Evolutionary conservation across 345 rosid genomes (phyloP), one percentile per base, ranked within the genome.

Genomic region (Capsella bursapastoris): DNA sequence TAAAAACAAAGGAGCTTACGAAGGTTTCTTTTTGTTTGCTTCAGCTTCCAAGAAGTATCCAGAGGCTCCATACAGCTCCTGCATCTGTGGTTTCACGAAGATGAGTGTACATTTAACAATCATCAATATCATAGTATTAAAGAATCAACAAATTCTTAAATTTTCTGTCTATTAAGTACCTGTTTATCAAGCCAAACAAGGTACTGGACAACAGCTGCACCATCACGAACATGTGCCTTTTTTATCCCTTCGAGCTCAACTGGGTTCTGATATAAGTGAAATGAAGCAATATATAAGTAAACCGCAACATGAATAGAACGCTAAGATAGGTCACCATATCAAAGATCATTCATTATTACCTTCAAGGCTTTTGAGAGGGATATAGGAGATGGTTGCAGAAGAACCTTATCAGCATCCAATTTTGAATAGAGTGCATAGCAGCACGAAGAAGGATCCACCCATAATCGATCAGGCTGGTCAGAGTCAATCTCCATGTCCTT

Each of bases 191-290:
- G 88, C 98, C 98, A 93, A 60, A 74, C 89, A 75, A 95, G 90
- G 87, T 77, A 95, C 72, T 92, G 97, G 79, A 95, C 99, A 80
- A 92, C 92, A 83, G 96, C 94, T 61, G 97, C 98, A 79, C 99
- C 98, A 87, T 96, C 99, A 31, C 98, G 92, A 66, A 92, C 74
- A 64, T 96, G 99, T 25, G 98, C 90, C 40, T 89, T 90, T 83
- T 76, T 89, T 35, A 96, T 70, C 72, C 99, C 98, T 38, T 90
- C 90, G 70, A 92, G 79, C 84, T 96, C 99, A 80, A 86, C 87
- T 2, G 95, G 88, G 65, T 96, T 96, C 99, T 92, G 75, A 15
- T 34, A 71, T 7, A 70, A 18, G 5, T 15, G 43, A 25, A 28
- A 35, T 0, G 13, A 70, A 38, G 2, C 50, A 71, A 31, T 61